Conservation (phyloP, 108 stramenopile species). For the Nannochloropsis oceanica region DNA sequence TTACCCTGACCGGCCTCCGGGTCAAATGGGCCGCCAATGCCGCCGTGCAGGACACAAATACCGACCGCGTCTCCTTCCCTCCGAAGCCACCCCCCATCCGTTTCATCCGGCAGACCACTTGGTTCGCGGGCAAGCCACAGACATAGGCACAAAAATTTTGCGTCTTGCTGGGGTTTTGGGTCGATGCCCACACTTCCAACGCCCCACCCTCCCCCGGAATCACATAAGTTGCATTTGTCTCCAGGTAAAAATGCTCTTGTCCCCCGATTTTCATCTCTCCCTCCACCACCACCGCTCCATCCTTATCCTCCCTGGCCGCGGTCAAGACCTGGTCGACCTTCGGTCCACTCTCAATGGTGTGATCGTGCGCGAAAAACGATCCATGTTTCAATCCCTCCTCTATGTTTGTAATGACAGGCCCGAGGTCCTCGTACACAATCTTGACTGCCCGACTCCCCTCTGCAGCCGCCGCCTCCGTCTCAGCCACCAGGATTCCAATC, state of each 20-base stretch:
- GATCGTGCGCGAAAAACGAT: conserved; percentile 24
- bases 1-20: conserved; percentile 60
- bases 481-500: conserved; percentile 58
- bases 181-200: conserved; percentile 66
- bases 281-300: conserved; percentile 22
- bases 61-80: conserved; percentile 75
- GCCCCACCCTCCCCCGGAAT: conserved; percentile 62
- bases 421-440: conserved; percentile 50
- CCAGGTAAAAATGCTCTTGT: conserved; percentile 89
- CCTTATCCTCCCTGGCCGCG: conserved; percentile 16
- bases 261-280: conserved; percentile 52
- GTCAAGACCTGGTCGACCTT: conserved; percentile 33
- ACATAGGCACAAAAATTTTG: conserved; percentile 44
- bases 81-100: conserved; percentile 91
- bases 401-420: conserved; percentile 14
- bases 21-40: conserved; percentile 68
- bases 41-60: conserved; percentile 63
- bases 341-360: conserved; percentile 49
- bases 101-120: conserved; percentile 74
- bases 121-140: conserved; percentile 60
- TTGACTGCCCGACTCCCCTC: conserved; percentile 53
- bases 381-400: conserved; percentile 49
- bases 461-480: conserved; percentile 56
- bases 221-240: conserved; percentile 68
- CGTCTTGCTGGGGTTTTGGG: conserved; percentile 74